Evolutionary conservation across 2,329 filamentous ascomycete genomes (phyloP).

Genomic region (Cladosporium phlei): DNA sequence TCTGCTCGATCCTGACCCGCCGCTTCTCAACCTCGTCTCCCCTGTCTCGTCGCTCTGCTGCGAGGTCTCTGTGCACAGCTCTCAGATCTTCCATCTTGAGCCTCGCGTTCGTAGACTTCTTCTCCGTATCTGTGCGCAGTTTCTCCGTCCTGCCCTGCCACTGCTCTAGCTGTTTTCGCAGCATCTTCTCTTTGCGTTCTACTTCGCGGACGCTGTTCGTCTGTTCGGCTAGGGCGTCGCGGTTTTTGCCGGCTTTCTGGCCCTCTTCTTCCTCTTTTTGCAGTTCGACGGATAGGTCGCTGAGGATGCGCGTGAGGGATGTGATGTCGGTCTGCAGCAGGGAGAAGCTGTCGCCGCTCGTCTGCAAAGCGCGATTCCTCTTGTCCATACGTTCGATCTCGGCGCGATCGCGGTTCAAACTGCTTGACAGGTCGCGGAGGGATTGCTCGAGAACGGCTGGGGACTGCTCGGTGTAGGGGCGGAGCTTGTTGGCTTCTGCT

Average conservation of each 20-base stretch:
- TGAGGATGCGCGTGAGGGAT: constrained; percentile 80
- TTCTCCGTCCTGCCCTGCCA: constrained; percentile 84
- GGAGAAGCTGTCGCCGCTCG: constrained; percentile 81
- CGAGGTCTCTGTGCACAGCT: constrained; percentile 71
- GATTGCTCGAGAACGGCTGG: constrained; percentile 77
- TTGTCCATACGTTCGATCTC: constrained; percentile 86
- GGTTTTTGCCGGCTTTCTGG: constrained; percentile 70
- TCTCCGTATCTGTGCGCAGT: constrained; percentile 71
- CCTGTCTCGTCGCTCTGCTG: constrained; percentile 80
- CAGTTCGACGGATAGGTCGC: constrained; percentile 80
- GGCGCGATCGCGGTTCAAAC: constrained; percentile 69
- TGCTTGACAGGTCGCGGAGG: constrained; percentile 75
- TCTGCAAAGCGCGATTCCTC: constrained; percentile 82
- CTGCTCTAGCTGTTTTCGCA: constrained; percentile 77
- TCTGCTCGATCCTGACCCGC: constrained; percentile 92
- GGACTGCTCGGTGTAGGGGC: constrained; percentile 87
- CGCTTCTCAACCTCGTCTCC: constrained; percentile 87
- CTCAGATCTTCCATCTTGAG: constrained; percentile 86
- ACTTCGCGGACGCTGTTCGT: constrained; percentile 88
- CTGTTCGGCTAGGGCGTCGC: constrained; percentile 80
- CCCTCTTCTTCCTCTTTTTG: constrained; percentile 89
- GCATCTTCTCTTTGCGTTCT: constrained; percentile 76
- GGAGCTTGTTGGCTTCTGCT: constrained; percentile 82
- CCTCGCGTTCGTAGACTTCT: constrained; percentile 76
- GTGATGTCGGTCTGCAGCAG: constrained; percentile 81